Evolutionary conservation across 108 stramenopile genomes (phyloP).

Genomic region (Nitzschia sp.): DNA sequence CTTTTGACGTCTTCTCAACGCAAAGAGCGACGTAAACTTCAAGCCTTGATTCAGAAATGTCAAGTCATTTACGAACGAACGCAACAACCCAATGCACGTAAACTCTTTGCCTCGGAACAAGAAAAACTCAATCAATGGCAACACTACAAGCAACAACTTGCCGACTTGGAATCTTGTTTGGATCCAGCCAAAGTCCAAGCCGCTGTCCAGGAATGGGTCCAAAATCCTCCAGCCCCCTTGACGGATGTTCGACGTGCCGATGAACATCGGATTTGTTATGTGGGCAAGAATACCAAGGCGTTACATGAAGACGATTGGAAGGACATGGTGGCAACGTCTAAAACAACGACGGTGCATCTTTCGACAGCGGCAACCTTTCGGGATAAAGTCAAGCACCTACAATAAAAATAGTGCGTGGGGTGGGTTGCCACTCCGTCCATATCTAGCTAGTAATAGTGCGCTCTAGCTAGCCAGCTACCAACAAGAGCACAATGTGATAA

Average conservation of each 20-base stretch:
- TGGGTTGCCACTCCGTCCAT: neutral
- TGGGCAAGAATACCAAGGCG: slow-evolving; percentile 74
- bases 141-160: slow-evolving; percentile 41
- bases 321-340: slow-evolving; percentile 73
- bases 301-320: slow-evolving; percentile 66
- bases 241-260: slow-evolving; percentile 86
- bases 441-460: neutral
- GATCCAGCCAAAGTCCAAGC: slow-evolving; percentile 33
- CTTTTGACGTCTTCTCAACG: slow-evolving; percentile 59
- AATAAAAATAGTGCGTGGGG: neutral
- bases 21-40: slow-evolving; percentile 51
- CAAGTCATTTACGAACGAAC: slow-evolving; percentile 30
- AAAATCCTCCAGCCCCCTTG: slow-evolving; percentile 76
- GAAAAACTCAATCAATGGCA: slow-evolving; percentile 51
- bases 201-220: slow-evolving; percentile 69
- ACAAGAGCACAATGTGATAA: neutral
- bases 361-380: slow-evolving; percentile 39
- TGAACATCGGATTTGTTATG: slow-evolving; percentile 70
- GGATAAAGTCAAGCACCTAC: slow-evolving; percentile 13
- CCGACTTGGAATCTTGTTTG: slow-evolving; percentile 44
- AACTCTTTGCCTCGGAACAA: slow-evolving; percentile 42
- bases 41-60: slow-evolving; percentile 41
- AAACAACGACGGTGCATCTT: slow-evolving; percentile 3
- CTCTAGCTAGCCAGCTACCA: neutral
- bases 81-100: slow-evolving; percentile 21